Base-by-base conservation (phyloP, 2,329 filamentous ascomycete species). In the Fusarium hostae region DNA sequence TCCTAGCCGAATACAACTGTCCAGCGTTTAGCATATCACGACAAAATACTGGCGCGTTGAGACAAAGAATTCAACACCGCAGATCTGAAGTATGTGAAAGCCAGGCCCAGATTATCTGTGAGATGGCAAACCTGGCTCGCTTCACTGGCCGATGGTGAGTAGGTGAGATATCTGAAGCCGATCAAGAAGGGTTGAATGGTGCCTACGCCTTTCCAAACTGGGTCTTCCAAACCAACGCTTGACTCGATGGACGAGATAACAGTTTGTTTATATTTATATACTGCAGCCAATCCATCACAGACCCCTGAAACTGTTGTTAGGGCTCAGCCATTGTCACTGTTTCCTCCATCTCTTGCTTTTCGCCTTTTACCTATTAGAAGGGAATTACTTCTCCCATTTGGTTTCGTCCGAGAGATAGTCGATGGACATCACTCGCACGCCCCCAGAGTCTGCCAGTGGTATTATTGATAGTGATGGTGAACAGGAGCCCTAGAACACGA, bases 61-160 rank as follows among this genome's bases (percentile, higher is more conserved):
- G 32, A 51, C 9, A 10, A 8, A 2, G 5, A 15, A 6, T 37
- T 26, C 10, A 11, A 10, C 18, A 3, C 8, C 9, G 47, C 24
- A 9, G 6, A 26, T 1, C 3, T 34, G n/a, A 7, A 8, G n/a
- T 28, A 2, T 18, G 6, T 1, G 3, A 34, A 13, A n/a, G 18
- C 13, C 9, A n/a, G 22, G 18, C 24, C 26, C 26, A 26, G 26
- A 26, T 26, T 26, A n/a, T n/a, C n/a, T n/a, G n/a, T n/a, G n/a
- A n/a, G n/a, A n/a, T n/a, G n/a, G n/a, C n/a, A n/a, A n/a, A n/a
- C n/a, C n/a, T n/a, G n/a, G n/a, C n/a, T n/a, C n/a, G n/a, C n/a
- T n/a, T n/a, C n/a, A n/a, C n/a, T n/a, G n/a, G n/a, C n/a, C n/a
- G n/a, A n/a, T n/a, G n/a, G n/a, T n/a, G n/a, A n/a, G n/a, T n/a